These are phyloP conservation scores for Colletotrichum echinochloae DNA, from an alignment of 2,329 filamentous ascomycete species.

Conservation along the genomic window DNA sequence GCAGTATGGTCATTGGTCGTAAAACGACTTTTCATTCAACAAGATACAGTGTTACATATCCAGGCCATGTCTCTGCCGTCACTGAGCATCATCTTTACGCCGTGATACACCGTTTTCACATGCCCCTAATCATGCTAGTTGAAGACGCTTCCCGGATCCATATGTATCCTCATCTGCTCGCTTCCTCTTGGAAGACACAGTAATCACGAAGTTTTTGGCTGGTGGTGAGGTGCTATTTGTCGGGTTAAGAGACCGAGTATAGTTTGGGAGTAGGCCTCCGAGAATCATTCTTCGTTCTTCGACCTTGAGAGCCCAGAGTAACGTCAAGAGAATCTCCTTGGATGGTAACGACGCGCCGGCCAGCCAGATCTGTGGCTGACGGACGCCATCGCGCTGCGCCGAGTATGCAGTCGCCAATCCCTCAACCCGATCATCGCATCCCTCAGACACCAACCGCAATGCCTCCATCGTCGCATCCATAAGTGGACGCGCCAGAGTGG, in stretches of 20 bases:
- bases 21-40: slow-evolving; percentile 3
- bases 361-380: slow-evolving; percentile 53
- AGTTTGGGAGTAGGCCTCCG: background rate
- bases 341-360: slow-evolving; percentile 57
- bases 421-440: slow-evolving; percentile 61
- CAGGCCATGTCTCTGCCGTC: background rate
- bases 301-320: slow-evolving; percentile 59
- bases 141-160: slow-evolving; percentile 34
- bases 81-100: slow-evolving; percentile 11
- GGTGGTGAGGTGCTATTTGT: slow-evolving; percentile 16
- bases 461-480: slow-evolving; percentile 79
- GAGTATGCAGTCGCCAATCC: slow-evolving; percentile 49
- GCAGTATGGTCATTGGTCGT: slow-evolving; percentile 16
- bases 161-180: slow-evolving; percentile 12
- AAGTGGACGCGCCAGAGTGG: slow-evolving; percentile 78
- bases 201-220: slow-evolving; percentile 19
- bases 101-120: slow-evolving; percentile 23
- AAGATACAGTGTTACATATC: slow-evolving; percentile 25
- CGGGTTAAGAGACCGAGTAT: slow-evolving; percentile 1
- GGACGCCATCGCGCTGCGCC: slow-evolving; percentile 53
- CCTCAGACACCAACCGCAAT: slow-evolving; percentile 78
- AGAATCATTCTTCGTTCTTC: slow-evolving; percentile 54
- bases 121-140: slow-evolving; percentile 26
- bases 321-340: slow-evolving; percentile 60
- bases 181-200: slow-evolving; percentile 32